phyloP scores from a whole-genome alignment of 768 basidiomycete genomes.

The Naganishia randhawae region DNA sequence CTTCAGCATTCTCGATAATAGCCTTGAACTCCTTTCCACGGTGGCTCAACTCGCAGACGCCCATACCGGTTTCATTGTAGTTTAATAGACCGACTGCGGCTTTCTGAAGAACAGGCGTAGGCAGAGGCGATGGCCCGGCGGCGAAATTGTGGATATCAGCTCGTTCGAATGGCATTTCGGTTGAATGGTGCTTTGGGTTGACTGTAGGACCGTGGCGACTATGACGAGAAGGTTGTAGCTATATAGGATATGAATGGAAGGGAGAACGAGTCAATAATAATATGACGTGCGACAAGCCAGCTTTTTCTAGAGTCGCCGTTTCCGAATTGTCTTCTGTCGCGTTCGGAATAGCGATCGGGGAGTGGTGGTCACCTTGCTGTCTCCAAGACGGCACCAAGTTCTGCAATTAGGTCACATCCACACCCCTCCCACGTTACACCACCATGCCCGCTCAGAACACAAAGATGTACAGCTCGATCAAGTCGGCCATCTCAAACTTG shows the following conservation, averaged over 20 bases:
- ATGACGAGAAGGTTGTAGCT: not conserved
- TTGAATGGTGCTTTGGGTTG: not conserved
- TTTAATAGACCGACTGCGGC: constrained; percentile 82
- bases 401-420: not conserved
- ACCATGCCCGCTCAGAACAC: constrained; percentile 12
- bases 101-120: constrained; percentile 75
- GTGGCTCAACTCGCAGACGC: constrained; percentile 93
- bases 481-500: constrained; percentile 34
- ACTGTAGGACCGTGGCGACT: not conserved
- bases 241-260: not conserved
- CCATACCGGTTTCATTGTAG: constrained; percentile 85
- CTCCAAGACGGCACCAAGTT: not conserved
- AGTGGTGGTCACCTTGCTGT: not conserved
- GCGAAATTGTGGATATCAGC: constrained; percentile 76
- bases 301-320: not conserved
- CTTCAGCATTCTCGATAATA: constrained; percentile 57
- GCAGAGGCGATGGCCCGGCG: constrained; percentile 88
- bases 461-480: constrained; percentile 26
- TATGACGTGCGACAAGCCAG: constrained; percentile 19
- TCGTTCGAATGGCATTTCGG: constrained; percentile 23
- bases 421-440: not conserved
- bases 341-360: constrained; percentile 10
- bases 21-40: constrained; percentile 82
- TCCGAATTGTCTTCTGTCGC: not conserved
- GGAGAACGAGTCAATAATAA: not conserved